A percentile compares a stretch with the other conserved stretches of the same genome.
Conservation (phyloP, 2,329 filamentous ascomycete species). For the Bipolaris zeicola region DNA sequence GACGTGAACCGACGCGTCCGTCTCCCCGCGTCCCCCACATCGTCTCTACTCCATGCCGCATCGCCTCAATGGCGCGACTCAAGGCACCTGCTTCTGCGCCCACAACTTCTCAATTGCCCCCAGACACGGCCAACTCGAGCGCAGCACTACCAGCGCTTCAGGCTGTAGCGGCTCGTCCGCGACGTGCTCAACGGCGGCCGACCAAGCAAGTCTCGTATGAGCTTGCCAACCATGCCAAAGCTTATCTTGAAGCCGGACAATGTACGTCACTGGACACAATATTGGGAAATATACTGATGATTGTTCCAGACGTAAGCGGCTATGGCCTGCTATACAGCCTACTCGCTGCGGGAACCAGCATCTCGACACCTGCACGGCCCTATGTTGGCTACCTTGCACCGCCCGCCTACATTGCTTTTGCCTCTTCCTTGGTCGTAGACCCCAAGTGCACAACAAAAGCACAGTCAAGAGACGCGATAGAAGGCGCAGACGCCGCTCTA, state of each 20-base stretch:
- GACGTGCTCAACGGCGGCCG: conserved; percentile 36
- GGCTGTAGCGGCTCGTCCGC: conserved; percentile 31
- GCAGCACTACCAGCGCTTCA: conserved; percentile 25
- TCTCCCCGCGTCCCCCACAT: not conserved
- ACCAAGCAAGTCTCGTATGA: conserved; percentile 43
- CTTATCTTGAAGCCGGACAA: conserved; percentile 44
- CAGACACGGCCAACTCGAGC: not conserved
- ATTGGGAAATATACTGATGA: conserved; percentile 1
- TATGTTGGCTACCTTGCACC: conserved; percentile 68
- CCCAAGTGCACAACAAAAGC: conserved; percentile 78
- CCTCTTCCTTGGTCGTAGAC: conserved; percentile 82
- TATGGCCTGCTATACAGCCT: conserved; percentile 44
- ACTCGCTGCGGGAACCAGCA: conserved; percentile 39
- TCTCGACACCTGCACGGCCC: conserved; percentile 40
- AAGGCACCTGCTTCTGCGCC: conserved; percentile 3
- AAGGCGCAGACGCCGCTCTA: conserved; percentile 70
- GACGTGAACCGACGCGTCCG: conserved; percentile 7
- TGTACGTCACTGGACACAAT: conserved; percentile 23
- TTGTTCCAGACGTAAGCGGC: conserved; percentile 37
- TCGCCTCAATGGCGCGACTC: conserved; percentile 7
- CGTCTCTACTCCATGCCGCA: not conserved
- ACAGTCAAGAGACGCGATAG: conserved; percentile 62
- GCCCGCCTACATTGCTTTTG: conserved; percentile 73
- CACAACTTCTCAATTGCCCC: not conserved
- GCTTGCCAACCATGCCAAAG: conserved; percentile 44